Base-by-base conservation (phyloP, 345 rosid genomes). In the Eucalyptus melliodora region DNA sequence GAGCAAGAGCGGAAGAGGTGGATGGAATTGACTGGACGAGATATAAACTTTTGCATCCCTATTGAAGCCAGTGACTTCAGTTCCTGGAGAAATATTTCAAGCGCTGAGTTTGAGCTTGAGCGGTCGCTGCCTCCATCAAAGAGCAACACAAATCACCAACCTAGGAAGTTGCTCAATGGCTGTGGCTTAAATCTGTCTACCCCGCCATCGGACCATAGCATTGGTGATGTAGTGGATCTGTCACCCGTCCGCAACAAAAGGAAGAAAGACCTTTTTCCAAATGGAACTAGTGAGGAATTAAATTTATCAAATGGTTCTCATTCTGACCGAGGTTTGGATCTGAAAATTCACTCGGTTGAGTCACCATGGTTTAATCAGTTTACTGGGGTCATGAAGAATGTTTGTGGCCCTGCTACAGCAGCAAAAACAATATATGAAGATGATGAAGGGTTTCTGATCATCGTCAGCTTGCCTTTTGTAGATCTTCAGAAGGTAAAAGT, bases 401-500 rank as follows among this genome's bases (percentile, higher is more conserved):
- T 90, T 21, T 89, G 90, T 89, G 95, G 95, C 86, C 99, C 99
- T 55, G 98, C 95, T 89, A 96, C 97, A 55, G 99, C 96, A 3
- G 97, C 99, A 15, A 97, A 97, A 91, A 91, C 98, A 11, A 91
- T 96, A 90, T 97, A 97, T 6, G 99, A 97, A 91, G 98, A 96
- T 16, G 97, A 95, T 16, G 91, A 95, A 90, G 97, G 95, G 50
- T 97, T 90, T 90, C 92, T 97, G 90, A 95, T 97, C 89, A 92
- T 97, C 15, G 47, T 97, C 86, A 96, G 98, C 90, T 91, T 97
- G 92, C 99, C 99, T 67, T 92, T 95, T 88, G 97, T 95, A 19
- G 98, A 97, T 93, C 95, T 95, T n/a, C 95, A 92, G 87, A 94
- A 94, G 91, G 97, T 96, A 91, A 97, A 97, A 93, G 99, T 97